phyloP scores from a whole-genome alignment of 495 filamentous ascomycete species.

The Lophiotrema nucula region DNA sequence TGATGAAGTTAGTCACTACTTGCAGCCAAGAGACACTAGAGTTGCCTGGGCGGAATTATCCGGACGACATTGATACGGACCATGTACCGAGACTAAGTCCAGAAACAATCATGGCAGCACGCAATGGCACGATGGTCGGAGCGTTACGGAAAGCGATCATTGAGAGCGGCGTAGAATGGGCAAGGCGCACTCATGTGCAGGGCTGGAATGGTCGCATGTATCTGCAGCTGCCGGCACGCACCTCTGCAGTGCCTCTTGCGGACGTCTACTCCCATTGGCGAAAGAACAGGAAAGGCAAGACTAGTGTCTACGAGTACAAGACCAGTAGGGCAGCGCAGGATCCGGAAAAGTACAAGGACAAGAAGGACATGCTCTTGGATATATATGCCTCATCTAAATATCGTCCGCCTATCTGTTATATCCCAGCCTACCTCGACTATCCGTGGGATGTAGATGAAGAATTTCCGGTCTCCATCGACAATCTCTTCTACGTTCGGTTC shows the following conservation, averaged over 20 bases:
- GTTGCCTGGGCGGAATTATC: constrained; percentile 16
- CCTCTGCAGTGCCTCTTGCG: neutral
- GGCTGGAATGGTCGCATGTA: constrained; percentile 17
- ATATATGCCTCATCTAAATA: constrained; percentile 4
- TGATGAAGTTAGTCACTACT: constrained; percentile 23
- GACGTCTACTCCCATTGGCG: constrained; percentile 12
- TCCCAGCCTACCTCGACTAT: constrained; percentile 19
- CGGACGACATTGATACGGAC: constrained; percentile 1
- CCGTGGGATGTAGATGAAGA: constrained; percentile 4
- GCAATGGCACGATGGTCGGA: constrained; percentile 16
- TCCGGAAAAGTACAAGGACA: constrained; percentile 2
- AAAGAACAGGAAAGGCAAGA: neutral
- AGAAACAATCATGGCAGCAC: neutral
- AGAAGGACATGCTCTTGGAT: constrained; percentile 16
- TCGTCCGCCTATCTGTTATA: constrained; percentile 21
- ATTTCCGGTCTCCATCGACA: neutral
- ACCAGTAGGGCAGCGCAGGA: neutral
- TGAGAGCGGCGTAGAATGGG: constrained; percentile 14
- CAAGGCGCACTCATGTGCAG: constrained; percentile 13
- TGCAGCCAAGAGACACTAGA: constrained; percentile 10
- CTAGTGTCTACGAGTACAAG: neutral
- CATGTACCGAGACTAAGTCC: constrained; percentile 13
- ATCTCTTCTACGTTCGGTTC: constrained; percentile 25
- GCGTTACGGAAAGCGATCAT: constrained; percentile 14
- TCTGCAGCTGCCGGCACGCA: constrained; percentile 3